Evolutionary conservation across 2,329 filamentous ascomycete genomes (phyloP).

Genomic region (Talaromyces islandicus): DNA sequence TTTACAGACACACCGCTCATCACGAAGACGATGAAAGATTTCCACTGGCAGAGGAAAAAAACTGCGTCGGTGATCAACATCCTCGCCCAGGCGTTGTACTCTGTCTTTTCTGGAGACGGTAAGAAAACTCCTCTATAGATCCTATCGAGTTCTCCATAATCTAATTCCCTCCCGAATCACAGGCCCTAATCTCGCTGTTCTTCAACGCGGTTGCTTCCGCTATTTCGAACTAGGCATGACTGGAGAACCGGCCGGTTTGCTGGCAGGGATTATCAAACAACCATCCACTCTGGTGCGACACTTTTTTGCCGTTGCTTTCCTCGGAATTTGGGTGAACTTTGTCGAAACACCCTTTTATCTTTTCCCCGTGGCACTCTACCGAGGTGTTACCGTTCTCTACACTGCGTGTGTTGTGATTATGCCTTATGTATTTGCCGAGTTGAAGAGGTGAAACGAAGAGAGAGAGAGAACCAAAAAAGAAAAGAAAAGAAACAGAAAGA

Average conservation of each 20-base stretch:
- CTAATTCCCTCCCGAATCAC: not conserved
- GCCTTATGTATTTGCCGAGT: constrained; percentile 70
- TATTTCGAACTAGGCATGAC: constrained; percentile 78
- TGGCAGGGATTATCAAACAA: constrained; percentile 73
- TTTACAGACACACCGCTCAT: constrained; percentile 65
- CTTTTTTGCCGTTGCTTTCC: constrained; percentile 89
- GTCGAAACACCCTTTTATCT: constrained; percentile 47
- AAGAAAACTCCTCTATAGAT: constrained; percentile 13
- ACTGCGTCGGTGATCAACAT: constrained; percentile 91
- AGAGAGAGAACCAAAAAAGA: not conserved
- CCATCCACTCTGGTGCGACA: constrained; percentile 79
- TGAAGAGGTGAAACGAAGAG: constrained; percentile 26
- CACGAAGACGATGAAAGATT: constrained; percentile 60
- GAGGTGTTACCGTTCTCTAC: constrained; percentile 66
- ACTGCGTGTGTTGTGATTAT: constrained; percentile 77
- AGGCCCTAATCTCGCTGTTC: constrained; percentile 66
- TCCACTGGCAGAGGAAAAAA: constrained; percentile 84
- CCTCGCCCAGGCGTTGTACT: constrained; percentile 89
- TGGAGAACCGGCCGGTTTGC: constrained; percentile 71
- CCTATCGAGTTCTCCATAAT: not conserved
- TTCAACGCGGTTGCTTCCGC: constrained; percentile 84
- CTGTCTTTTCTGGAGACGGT: constrained; percentile 78
- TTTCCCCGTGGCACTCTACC: constrained; percentile 59
- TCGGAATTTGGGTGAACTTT: constrained; percentile 70
- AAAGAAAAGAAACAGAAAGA: not conserved